Conservation (phyloP, 2,329 filamentous ascomycete genomes). For the Rhinocladiella similis region DNA sequence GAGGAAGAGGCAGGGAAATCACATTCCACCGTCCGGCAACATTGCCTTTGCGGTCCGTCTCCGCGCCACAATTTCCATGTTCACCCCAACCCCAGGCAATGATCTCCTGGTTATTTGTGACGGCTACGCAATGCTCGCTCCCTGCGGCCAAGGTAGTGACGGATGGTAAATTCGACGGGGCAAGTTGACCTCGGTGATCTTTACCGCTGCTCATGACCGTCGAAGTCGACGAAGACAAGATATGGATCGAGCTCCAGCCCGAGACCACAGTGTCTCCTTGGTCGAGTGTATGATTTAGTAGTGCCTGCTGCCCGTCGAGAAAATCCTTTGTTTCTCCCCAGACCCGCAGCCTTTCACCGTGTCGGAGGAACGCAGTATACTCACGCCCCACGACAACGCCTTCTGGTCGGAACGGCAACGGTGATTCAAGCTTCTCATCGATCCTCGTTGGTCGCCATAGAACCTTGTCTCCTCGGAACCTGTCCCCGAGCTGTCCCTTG, state of each 20-base stretch:
- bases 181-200: slow-evolving; percentile 80
- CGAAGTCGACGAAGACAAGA: slow-evolving; percentile 56
- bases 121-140: slow-evolving; percentile 83
- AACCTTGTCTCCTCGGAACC: slow-evolving; percentile 46
- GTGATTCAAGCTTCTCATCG: slow-evolving; percentile 39
- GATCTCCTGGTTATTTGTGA: slow-evolving; percentile 66
- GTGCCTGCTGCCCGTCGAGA: not conserved
- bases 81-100: slow-evolving; percentile 96
- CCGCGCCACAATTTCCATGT: slow-evolving; percentile 89
- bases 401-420: slow-evolving; percentile 59
- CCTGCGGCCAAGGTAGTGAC: slow-evolving; percentile 71
- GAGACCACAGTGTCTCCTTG: slow-evolving; percentile 4
- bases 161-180: slow-evolving; percentile 60
- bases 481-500: slow-evolving; percentile 77
- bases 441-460: slow-evolving; percentile 64
- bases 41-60: slow-evolving; percentile 60
- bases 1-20: slow-evolving; percentile 34
- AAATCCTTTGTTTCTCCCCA: slow-evolving; percentile 14
- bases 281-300: not conserved
- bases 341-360: slow-evolving; percentile 20
- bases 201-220: slow-evolving; percentile 68
- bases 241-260: slow-evolving; percentile 34
- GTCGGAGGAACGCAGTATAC: slow-evolving; percentile 72
- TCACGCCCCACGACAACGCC: slow-evolving; percentile 78
- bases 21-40: slow-evolving; percentile 70